Evolutionary conservation across 2,329 filamentous ascomycete genomes (phyloP).

Genomic region (Scleromitrula shiraiana): DNA sequence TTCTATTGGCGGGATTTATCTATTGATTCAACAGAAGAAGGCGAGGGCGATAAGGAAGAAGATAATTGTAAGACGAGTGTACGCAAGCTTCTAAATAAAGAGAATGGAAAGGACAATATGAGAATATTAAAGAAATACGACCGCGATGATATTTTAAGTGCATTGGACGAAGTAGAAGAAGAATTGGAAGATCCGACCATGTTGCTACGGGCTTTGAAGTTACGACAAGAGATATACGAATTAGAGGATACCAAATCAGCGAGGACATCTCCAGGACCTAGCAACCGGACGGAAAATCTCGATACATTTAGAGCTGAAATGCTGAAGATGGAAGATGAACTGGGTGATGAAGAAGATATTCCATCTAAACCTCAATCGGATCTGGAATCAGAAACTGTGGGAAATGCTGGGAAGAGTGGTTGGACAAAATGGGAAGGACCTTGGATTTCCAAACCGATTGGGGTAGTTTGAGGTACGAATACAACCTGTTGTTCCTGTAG

Average conservation of each 20-base stretch:
- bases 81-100: conserved; percentile 15
- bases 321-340: conserved; percentile 15
- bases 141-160: conserved; percentile 18
- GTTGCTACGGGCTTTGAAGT: conserved; percentile 28
- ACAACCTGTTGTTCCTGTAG: no score
- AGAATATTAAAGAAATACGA: conserved; percentile 2
- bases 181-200: conserved; percentile 12
- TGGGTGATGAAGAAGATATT: conserved; percentile 10
- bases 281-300: conserved; percentile 5
- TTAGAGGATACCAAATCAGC: not conserved
- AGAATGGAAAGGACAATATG: conserved; percentile 21
- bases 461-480: conserved; percentile 5
- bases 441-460: conserved; percentile 19
- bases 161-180: conserved; percentile 19
- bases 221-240: conserved; percentile 36
- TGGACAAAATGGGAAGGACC: conserved; percentile 14
- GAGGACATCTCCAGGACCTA: not conserved
- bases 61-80: conserved; percentile 21
- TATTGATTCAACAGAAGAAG: not conserved
- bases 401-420: not conserved
- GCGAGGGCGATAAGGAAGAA: not conserved
- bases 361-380: not conserved
- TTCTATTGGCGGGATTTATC: conserved; percentile 67
- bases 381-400: not conserved
- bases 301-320: conserved; percentile 19